Evolutionary conservation across 352 stramenopile species (phyloP), one percentile per base, ranked within the genome.

Genomic region (Phytopythium kandeliae): DNA sequence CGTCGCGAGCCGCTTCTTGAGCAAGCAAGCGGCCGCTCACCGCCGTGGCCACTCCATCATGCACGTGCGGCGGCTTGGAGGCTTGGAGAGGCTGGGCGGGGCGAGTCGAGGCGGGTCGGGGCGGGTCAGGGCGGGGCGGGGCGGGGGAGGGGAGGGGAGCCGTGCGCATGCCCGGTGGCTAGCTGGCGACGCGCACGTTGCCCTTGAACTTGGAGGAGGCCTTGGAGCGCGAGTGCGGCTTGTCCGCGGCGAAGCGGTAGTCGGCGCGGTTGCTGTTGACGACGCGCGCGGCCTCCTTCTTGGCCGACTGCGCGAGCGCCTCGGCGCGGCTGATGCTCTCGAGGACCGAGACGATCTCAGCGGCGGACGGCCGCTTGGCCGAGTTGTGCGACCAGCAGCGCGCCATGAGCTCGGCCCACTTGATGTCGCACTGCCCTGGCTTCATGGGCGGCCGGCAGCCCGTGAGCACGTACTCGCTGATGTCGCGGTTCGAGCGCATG

Each of bases 311-410:
- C 25, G 71, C 69, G 55, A 84, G 64, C 17, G 78, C 65, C 35
- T 89, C 81, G 9, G 73, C 68, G 35, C 89, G 86, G 58, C 74
- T 88, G 46, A 92, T 84, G 49, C 67, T 83, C 54, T 94, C 84
- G 10, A 94, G 65, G 26, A 75, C 81, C 19, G 77, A 78, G 15
- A 94, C 84, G 51, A 94, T 89, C 65, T 94, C 80, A 13, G 80
- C 81, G 15, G 84, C 84, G 5, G 67, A 86, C 31, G 84, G 84
- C 35, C 84, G 82, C 43, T 71, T 62, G 21, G 71, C 65, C 46
- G 81, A 64, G 57, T 90, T 91, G 48, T 85, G 72, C 16, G 81
- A 88, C 84, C 84, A 94, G 67, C 84, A 94, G 42, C 83, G 67
- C 42, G 79, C 74, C 60, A 94, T 91, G 15, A 94, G 69, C 43